Evolutionary conservation across 2,329 filamentous ascomycete species (phyloP), one percentile per base, ranked within the genome.

Genomic region (Neopestalotiopsis sp.): DNA sequence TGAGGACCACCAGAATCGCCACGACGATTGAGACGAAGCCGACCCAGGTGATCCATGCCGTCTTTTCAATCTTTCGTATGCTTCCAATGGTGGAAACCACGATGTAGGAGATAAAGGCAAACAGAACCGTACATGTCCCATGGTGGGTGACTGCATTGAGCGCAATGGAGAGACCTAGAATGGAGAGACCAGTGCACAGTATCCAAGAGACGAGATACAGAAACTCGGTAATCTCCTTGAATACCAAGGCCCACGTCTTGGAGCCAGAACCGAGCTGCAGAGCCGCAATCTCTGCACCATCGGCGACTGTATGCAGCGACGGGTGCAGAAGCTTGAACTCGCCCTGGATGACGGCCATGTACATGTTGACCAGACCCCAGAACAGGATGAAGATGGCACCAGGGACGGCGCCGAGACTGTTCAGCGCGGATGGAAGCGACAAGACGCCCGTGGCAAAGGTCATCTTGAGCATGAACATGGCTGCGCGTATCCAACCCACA

Each of bases 381-480:
- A 38, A 38, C 14, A 63, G 32, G 12, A 63, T 63, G 60, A 45
- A 42, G 12, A 63, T 40, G n/a, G 32, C 60, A 3, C 60, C 60
- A 14, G 60, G 60, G 10, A 63, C 60, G 34, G 60, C 60, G n/a
- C 60, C 60, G 13, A 63, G 60, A 20, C 13, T 12, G 14, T 63
- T 40, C 9, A 63, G 38, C 7, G 60, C 60, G 17, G 32, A 30
- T 17, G 60, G 60, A 1, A 63, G 20, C 12, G 32, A 38, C 10
- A 63, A 5, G 2, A 63, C 60, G 38, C 60, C 60, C 13, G 38
- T 63, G 28, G 60, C 60, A 17, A 63, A 38, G 14, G 30, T 38
- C 60, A 42, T 63, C 60, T 63, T 63, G 60, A 63, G 30, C 32
- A 63, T 40, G 60, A 63, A 40, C 30, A 63, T 63, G 32, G 38